phyloP scores from a whole-genome alignment of 495 filamentous ascomycete species.

The Hypoxylon cercidicola region DNA sequence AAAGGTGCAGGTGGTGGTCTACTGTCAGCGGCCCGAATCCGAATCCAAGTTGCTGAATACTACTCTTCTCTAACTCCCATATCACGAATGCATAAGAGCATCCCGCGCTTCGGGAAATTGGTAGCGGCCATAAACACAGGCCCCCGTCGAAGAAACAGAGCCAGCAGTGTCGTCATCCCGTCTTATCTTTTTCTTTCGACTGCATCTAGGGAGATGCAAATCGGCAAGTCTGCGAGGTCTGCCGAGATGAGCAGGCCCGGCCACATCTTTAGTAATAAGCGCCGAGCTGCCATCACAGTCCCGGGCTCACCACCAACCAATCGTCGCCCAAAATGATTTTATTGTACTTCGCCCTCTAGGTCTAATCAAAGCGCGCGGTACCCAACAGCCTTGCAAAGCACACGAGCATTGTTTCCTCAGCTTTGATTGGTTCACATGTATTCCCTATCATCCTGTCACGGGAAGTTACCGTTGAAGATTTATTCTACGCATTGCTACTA shows the following conservation, averaged over 20 bases:
- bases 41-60: too few species aligned
- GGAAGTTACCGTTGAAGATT: conserved; percentile 16
- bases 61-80: not conserved
- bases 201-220: conserved; percentile 29
- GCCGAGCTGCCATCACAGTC: conserved; percentile 24
- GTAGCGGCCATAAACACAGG: conserved; percentile 18
- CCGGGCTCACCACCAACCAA: conserved; percentile 20
- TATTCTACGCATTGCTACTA: not conserved
- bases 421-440: conserved; percentile 20
- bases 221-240: conserved; percentile 17
- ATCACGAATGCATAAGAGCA: not conserved
- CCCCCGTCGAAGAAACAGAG: conserved; percentile 6
- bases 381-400: conserved; percentile 1
- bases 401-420: conserved; percentile 3
- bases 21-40: conserved; percentile 23
- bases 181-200: conserved; percentile 8
- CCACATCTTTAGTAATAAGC: conserved; percentile 22
- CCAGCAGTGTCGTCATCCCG: conserved; percentile 31
- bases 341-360: not conserved
- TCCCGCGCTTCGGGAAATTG: conserved; percentile 4
- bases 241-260: conserved; percentile 20
- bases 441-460: conserved; percentile 1
- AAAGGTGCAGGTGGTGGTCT: not conserved
- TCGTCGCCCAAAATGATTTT: conserved; percentile 7
- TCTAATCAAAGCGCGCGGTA: conserved; percentile 32